Evolutionary conservation across 768 basidiomycete genomes (phyloP), one percentile per base, ranked within the genome.

Genomic region (Phallus indusiatus): DNA sequence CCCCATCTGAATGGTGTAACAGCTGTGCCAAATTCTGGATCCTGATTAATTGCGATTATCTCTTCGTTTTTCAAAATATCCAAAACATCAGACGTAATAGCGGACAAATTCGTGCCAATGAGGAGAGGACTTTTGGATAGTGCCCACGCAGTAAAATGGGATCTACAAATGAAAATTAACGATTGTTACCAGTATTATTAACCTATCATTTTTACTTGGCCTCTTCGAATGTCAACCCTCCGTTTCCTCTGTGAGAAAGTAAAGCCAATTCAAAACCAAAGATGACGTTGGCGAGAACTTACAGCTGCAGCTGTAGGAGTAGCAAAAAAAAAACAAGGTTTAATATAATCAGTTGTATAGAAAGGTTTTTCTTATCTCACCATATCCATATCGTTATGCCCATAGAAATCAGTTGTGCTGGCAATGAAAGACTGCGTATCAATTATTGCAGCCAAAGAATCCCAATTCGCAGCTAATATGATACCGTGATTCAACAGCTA

Each of bases 131-230:
- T 82, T 65, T 85, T 86, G 80, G 85, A 78, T 33, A 87, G 69
- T 36, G 83, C 83, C 85, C 85, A 86, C 0, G 81, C 83, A 0
- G 84, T 86, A 66, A 86, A 87, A 66, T 87, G 85, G 2, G 83
- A 76, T 28, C 57, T 59, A 42, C 5, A 5, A 36, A 17, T 16
- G n/a, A 36, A 12, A 12, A 52, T 56, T 24, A 33, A n/a, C 7
- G 35, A 28, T 28, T 6, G 14, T 6, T n/a, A 48, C n/a, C n/a
- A 1, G 16, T 20, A 10, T 51, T 37, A 22, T 24, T 9, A 21
- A 20, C 17, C 28, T 4, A 59, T 3, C 12, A 42, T 42, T 17
- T 33, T 47, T 24, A 55, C 67, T 86, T 86, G 22, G 77, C 70
- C 69, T 87, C 85, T 14, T 86, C 83, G 64, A 74, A 78, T 0